Evolutionary conservation across 108 stramenopile genomes (phyloP), one percentile per base, ranked within the genome.

Genomic region (Schizochytrium sp.): DNA sequence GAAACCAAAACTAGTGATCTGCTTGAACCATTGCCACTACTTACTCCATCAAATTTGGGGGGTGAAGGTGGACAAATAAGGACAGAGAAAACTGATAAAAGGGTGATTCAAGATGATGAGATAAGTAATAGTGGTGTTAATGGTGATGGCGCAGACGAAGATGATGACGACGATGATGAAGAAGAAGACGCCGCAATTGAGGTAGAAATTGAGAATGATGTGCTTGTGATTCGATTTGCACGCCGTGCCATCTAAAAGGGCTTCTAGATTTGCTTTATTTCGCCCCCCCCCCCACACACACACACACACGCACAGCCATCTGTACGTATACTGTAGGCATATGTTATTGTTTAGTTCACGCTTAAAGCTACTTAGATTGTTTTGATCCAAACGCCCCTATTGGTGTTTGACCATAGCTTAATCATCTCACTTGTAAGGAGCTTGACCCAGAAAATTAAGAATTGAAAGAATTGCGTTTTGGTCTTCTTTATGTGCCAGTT

Each of bases 151-250:
- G 19, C 40, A 28, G 64, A 69, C 15, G 64, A 69, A 44, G 64
- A 69, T 44, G 64, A 69, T 38, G 64, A 69, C 12, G 64, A 69
- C 12, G 64, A 69, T 44, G 64, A 69, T 7, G 64, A 69, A 3
- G 64, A 69, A 38, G 64, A 69, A 44, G 64, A 69, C 7, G 15
- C 40, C 28, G 64, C 64, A 10, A 69, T 69, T 38, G 64, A 69
- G 5, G 64, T 69, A 7, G 64, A 69, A 15, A 44, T 69, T 44
- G 64, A 69, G 28, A 69, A 69, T 15, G 64, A 69, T 44, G 64
- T 69, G 15, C 64, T 69, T 7, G 64, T 69, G 42, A 69, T 69
- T 69, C 64, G 64, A 38, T 69, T 69, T 44, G 64, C 64, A 15
- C 64, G 64, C 12, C 40, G 64, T 8, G 44, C 42, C 28, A 69